Percentiles rank a stretch among this genome's conserved stretches.
Evolutionary conservation across 768 basidiomycete genomes (phyloP).

Genomic region (Sporobolomyces pararoseus): DNA sequence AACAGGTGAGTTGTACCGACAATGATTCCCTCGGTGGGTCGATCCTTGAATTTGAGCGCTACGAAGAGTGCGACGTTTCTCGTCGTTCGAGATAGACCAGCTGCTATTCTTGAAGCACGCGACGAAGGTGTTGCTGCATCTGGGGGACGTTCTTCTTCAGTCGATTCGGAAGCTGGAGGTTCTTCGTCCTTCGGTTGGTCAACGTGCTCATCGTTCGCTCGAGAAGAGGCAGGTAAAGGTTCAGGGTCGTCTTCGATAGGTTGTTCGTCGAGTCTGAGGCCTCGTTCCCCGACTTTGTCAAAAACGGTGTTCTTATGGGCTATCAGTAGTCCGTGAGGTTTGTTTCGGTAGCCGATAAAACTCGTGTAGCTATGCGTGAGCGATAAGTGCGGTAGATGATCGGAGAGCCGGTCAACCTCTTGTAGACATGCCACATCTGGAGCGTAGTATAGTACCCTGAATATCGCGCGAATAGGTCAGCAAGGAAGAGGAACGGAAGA

Average conservation of each 20-base stretch:
- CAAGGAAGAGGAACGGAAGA: no score
- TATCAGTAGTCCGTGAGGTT: constrained; percentile 39
- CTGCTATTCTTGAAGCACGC: neutral
- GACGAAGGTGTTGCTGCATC: constrained; percentile 4
- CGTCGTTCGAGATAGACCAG: constrained; percentile 33
- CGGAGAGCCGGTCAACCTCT: constrained; percentile 36
- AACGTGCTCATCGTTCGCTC: neutral
- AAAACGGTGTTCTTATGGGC: constrained; percentile 32
- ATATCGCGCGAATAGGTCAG: neutral
- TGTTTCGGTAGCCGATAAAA: constrained; percentile 39
- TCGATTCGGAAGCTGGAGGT: constrained; percentile 9
- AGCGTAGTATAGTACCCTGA: constrained; percentile 34
- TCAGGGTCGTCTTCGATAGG: constrained; percentile 26
- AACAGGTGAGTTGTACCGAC: constrained; percentile 89
- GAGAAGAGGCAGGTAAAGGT: neutral
- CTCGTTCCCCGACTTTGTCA: constrained; percentile 39
- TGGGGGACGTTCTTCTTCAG: constrained; percentile 24
- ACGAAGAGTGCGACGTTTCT: constrained; percentile 53
- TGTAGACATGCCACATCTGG: constrained; percentile 40
- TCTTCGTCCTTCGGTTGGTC: neutral
- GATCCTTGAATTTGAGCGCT: constrained; percentile 57
- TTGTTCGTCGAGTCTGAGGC: constrained; percentile 38
- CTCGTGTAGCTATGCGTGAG: constrained; percentile 25
- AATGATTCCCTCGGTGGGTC: constrained; percentile 59
- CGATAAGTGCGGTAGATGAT: constrained; percentile 33